Evolutionary conservation across 345 rosid genomes (phyloP).

Genomic region (Salix udensis): DNA sequence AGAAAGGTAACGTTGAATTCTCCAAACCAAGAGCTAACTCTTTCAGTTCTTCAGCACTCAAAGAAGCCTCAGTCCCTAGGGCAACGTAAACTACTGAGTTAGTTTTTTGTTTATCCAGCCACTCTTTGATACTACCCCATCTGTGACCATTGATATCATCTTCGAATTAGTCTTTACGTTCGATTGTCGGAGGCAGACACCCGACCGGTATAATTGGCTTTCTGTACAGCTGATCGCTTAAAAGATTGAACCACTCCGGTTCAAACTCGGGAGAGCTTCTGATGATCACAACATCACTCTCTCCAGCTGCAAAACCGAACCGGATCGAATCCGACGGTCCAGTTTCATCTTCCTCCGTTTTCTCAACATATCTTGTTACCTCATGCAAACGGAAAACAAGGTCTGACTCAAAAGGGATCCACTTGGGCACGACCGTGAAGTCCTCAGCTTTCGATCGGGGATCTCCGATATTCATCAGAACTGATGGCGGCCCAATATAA

Average conservation of each 20-base stretch:
- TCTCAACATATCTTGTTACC: slow-evolving; percentile 35
- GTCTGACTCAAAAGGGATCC: slow-evolving; percentile 28
- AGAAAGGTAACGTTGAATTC: slow-evolving; percentile 37
- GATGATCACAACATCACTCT: slow-evolving; percentile 37
- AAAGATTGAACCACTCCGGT: slow-evolving; percentile 49
- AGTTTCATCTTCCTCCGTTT: slow-evolving; percentile 32
- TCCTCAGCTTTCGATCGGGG: slow-evolving; percentile 20
- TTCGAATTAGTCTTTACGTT: slow-evolving; percentile 9
- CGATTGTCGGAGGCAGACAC: slow-evolving; percentile 34
- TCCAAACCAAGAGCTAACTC: slow-evolving; percentile 49
- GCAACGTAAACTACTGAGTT: slow-evolving; percentile 47
- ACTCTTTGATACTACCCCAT: slow-evolving; percentile 29
- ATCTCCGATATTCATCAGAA: slow-evolving; percentile 8
- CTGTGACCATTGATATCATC: slow-evolving; percentile 7
- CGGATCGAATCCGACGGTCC: slow-evolving; percentile 45
- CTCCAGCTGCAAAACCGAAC: slow-evolving; percentile 29
- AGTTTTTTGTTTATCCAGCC: slow-evolving; percentile 37
- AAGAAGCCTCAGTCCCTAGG: slow-evolving; percentile 41
- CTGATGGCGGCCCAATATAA: slow-evolving; percentile 16
- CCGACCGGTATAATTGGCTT: slow-evolving; percentile 47
- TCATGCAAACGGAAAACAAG: slow-evolving; percentile 28
- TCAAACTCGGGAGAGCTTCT: slow-evolving; percentile 45
- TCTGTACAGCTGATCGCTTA: slow-evolving; percentile 14
- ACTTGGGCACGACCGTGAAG: slow-evolving; percentile 24
- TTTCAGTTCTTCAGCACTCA: slow-evolving; percentile 26